Evolutionary conservation across 257 asterid species (phyloP), one percentile per base, ranked within the genome.

Genomic region (Thymus mandschuricus): DNA sequence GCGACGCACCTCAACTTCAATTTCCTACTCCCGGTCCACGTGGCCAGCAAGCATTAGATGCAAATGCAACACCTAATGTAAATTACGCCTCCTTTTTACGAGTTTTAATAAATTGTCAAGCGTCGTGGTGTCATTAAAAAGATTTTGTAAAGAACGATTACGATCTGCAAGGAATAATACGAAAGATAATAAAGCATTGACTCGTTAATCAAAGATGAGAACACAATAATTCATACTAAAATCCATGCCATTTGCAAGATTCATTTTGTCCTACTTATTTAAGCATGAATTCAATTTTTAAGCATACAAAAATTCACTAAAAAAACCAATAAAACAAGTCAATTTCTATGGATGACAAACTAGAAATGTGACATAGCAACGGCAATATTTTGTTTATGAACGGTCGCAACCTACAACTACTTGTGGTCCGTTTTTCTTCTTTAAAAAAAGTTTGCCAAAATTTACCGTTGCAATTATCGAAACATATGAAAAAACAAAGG

Each of bases 391-490:
- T 61, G 58, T 61, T 71, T 21, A 52, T 52, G 57, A 76, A 77
- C 77, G 69, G 76, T 70, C 75, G 68, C 75, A 63, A 57, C 30
- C 12, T 49, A 35, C 71, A 69, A 54, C 38, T 35, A 43, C 72
- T 31, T 30, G 82, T 78, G 84, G 88, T 78, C 86, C 88, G 80
- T 60, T 21, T 55, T 52, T 40, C 21, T 21, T 21, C 21, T 21
- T 21, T 21, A 21, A 21, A 21, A 27, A 79, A 78, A 56, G 79
- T 75, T 78, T 8, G 56, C 69, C 61, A 48, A 54, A 81, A 63
- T 78, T 81, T 78, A 78, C 88, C 84, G 85, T 83, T 83, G 80
- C 78, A 62, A 49, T 33, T 70, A 7, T 27, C 59, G 64, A 54
- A n/a, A n/a, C n/a, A n/a, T n/a, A n/a, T n/a, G n/a, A n/a, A 10